A percentile compares a stretch with the other conserved stretches of the same genome.
Conservation (phyloP, 495 filamentous ascomycete species). For the Podospora didyma region DNA sequence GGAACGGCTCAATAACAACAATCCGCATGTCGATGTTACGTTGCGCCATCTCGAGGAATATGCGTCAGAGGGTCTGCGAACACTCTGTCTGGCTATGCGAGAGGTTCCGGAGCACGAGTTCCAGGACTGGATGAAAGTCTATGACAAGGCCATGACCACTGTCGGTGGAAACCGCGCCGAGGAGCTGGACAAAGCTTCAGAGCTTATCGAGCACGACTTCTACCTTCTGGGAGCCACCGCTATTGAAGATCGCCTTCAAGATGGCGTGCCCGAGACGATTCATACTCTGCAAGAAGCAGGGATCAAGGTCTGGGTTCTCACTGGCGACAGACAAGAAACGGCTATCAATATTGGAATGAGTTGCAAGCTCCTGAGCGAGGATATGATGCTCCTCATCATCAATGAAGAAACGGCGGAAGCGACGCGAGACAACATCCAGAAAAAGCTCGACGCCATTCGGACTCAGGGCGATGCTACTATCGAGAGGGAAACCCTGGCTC, state of each 20-base stretch:
- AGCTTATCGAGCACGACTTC: constrained; percentile 90
- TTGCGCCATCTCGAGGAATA: constrained; percentile 96
- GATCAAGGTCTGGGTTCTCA: constrained; percentile 99
- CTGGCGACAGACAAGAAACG: constrained; percentile 96
- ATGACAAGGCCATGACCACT: constrained; percentile 84
- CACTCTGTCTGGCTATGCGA: constrained; percentile 91
- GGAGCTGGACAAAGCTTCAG: constrained; percentile 95
- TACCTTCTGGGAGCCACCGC: constrained; percentile 91
- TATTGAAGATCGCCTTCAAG: constrained; percentile 95
- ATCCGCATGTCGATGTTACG: constrained; percentile 82
- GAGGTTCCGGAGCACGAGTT: constrained; percentile 91
- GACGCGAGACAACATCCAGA: constrained; percentile 80
- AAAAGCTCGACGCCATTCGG: constrained; percentile 85
- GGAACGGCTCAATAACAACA: constrained; percentile 74
- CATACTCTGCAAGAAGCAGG: constrained; percentile 95
- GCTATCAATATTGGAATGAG: constrained; percentile 99
- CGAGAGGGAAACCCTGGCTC: constrained; percentile 82
- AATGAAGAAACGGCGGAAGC: constrained; percentile 78
- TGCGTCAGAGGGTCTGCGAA: constrained; percentile 91
- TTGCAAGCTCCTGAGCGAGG: constrained; percentile 96
- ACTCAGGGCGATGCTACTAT: constrained; percentile 66
- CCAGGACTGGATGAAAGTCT: constrained; percentile 82
- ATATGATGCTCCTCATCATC: constrained; percentile 96
- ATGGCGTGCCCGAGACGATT: constrained; percentile 98
- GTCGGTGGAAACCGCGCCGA: constrained; percentile 89